A percentile compares a stretch with the other conserved stretches of the same genome.
Conservation (phyloP, 176 grass and related monocot genomes). For the Oryza punctata region DNA sequence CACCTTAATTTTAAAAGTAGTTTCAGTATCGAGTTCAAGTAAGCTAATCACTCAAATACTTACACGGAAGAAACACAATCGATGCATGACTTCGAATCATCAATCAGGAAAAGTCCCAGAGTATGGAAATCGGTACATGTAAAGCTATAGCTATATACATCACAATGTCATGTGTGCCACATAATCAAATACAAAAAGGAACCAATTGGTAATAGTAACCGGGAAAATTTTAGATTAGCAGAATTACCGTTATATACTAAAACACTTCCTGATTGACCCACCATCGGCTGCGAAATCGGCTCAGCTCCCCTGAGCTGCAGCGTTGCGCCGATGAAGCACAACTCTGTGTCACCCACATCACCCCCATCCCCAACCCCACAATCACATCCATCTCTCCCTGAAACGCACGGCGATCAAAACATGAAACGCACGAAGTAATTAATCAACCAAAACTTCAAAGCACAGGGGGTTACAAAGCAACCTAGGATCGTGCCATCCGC, state of each 20-base stretch:
- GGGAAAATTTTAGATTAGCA: not conserved
- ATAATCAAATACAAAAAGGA: not conserved
- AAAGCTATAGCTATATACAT: not conserved
- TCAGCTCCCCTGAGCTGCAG: slow-evolving; percentile 78
- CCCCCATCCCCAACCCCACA: not conserved
- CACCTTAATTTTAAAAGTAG: slow-evolving; percentile 49
- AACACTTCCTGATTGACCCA: slow-evolving; percentile 60
- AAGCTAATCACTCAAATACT: not conserved
- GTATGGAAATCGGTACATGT: not conserved
- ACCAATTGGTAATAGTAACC: not conserved
- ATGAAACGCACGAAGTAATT: not conserved
- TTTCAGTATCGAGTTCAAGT: slow-evolving; percentile 6
- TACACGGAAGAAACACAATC: slow-evolving; percentile 3
- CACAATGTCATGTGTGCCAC: not conserved
- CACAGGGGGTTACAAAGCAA: not conserved
- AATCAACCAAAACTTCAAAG: not conserved
- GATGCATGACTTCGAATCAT: not conserved
- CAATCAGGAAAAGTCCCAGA: not conserved
- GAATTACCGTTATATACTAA: slow-evolving; percentile 87
- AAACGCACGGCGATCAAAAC: not conserved
- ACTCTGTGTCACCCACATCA: slow-evolving; percentile 14
- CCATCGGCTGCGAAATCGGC: slow-evolving; percentile 60
- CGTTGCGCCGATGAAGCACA: slow-evolving; percentile 69
- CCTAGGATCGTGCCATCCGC: slow-evolving; percentile 36
- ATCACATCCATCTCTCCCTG: not conserved